Evolutionary conservation across 768 basidiomycete genomes (phyloP).

Genomic region (Hygrocybe coccinea): DNA sequence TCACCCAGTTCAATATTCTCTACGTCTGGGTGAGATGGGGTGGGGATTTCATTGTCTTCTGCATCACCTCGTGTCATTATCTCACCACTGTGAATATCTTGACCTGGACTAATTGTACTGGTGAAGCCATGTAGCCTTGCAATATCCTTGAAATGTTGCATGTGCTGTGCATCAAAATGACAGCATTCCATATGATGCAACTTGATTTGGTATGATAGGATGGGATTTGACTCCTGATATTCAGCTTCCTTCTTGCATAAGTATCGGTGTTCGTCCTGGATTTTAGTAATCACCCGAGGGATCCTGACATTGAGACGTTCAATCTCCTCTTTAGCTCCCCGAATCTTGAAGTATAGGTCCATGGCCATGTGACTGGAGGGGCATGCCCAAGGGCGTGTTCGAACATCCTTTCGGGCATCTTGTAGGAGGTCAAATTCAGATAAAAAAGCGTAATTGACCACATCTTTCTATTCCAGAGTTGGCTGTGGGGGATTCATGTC

Average conservation of each 20-base stretch:
- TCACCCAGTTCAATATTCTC: no score
- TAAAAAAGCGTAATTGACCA: slow-evolving; percentile 23
- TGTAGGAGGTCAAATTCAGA: slow-evolving; percentile 22
- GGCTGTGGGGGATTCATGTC: slow-evolving; percentile 14
- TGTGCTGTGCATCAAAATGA: slow-evolving; percentile 6
- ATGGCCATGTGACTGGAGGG: slow-evolving; percentile 13
- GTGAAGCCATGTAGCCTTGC: slow-evolving; percentile 9
- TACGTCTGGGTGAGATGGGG: no score
- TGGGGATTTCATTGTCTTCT: no score
- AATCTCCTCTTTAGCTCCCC: slow-evolving; percentile 24
- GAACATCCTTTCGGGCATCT: slow-evolving; percentile 18
- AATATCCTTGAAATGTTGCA: slow-evolving; percentile 8
- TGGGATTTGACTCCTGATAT: background rate
- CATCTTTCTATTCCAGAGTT: slow-evolving; percentile 20
- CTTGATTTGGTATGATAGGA: slow-evolving; percentile 11
- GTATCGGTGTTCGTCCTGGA: slow-evolving; percentile 8
- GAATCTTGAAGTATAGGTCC: slow-evolving; percentile 18
- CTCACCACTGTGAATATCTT: no score
- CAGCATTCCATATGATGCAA: slow-evolving; percentile 2
- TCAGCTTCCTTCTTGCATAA: slow-evolving; percentile 2
- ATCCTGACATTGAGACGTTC: slow-evolving; percentile 22
- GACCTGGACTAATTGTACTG: slow-evolving; percentile 2
- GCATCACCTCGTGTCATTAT: no score
- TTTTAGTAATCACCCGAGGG: slow-evolving; percentile 14
- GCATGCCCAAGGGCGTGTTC: slow-evolving; percentile 3